Evolutionary conservation across 2,329 filamentous ascomycete genomes (phyloP), one percentile per base, ranked within the genome.

Genomic region (Xylariaceae sp.): DNA sequence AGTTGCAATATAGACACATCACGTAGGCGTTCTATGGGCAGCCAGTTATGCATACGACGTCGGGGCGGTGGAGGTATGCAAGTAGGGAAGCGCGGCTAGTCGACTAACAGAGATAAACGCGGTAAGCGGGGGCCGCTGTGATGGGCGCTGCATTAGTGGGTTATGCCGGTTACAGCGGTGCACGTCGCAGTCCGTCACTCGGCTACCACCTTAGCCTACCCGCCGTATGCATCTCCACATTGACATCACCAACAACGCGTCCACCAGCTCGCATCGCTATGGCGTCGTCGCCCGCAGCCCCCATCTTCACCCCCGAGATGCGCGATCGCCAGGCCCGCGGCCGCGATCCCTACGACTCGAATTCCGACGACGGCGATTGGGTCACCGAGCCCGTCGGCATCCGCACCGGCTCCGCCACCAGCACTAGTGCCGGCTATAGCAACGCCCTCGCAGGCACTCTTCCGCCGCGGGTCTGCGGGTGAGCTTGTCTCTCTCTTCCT

Each of bases 271-370:
- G n/a, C n/a, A n/a, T n/a, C n/a, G n/a, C n/a, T n/a, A 37, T 37
- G 21, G 18, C 40, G 22, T 18, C 51, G 3, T 36, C 44, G 13
- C 29, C 30, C 3, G 22, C 40, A 5, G 18, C 22, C 16, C 34
- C 49, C 46, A 59, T 52, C 26, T 78, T 80, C 66, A 80, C 78
- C 0, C 59, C 71, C 18, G 67, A 72, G 54, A 80, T 80, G 78
- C 78, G 79, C 62, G 80, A 84, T 65, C 74, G 74, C 5, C 81
- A 85, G 66, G 79, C 81, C 4, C 73, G 81, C 39, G 80, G 81
- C 48, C 82, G 82, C 62, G 75, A 84, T 56, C 78, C 79, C 0
- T 80, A 80, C 62, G 58, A 67, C 41, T 65, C 66, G 9, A 68
- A 70, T 39, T 51, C 57, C 42, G 49, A 62, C 39, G 56, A 47